A percentile compares a stretch with the other conserved stretches of the same genome.
Conservation (phyloP, 169 alveolate genomes). For the Plasmodium coatneyi region DNA sequence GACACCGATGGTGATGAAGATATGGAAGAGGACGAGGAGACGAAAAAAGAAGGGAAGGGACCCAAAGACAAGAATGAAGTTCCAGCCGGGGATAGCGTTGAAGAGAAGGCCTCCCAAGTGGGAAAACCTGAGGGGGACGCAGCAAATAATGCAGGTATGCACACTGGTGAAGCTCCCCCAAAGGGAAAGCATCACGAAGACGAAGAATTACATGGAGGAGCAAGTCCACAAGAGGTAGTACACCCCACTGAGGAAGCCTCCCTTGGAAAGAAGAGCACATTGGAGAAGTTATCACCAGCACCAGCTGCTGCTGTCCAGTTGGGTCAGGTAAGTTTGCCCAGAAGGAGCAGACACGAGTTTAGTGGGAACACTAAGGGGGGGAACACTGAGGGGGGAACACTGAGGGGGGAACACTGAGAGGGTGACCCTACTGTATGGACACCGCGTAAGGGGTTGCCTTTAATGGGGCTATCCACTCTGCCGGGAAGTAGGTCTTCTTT, state of each 20-base stretch:
- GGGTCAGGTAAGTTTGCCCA: neutral
- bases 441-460: neutral
- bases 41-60: neutral
- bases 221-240: neutral
- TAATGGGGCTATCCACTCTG: neutral
- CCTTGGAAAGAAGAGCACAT: neutral
- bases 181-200: neutral
- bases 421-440: neutral
- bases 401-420: no score
- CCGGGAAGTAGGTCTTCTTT: neutral
- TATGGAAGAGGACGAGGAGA: neutral
- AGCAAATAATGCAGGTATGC: neutral
- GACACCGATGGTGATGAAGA: slow-evolving; percentile 1
- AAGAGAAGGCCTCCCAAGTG: neutral
- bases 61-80: neutral
- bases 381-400: no score
- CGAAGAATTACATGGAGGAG: neutral
- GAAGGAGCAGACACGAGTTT: neutral
- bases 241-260: neutral
- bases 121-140: neutral
- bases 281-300: neutral
- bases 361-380: neutral
- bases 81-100: neutral
- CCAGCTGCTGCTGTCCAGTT: neutral
- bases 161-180: neutral